Percentiles rank a stretch among this genome's conserved stretches.
These are phyloP conservation scores for Syzygium aromaticum DNA, from an alignment of 345 rosid genomes.

Conservation along the genomic window DNA sequence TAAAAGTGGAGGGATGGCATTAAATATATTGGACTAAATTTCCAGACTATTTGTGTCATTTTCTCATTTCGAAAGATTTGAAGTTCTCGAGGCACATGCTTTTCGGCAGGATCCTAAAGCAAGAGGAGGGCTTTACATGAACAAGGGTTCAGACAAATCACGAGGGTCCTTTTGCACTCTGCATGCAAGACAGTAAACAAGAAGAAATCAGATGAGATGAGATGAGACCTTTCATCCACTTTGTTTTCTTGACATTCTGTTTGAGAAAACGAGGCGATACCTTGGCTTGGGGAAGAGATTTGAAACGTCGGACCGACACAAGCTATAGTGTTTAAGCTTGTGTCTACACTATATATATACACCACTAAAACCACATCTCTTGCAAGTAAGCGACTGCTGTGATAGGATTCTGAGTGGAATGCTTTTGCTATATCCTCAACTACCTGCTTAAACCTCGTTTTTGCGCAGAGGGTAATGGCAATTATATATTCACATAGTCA, in stretches of 20 bases:
- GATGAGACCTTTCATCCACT: not conserved
- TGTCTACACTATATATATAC: too few species aligned
- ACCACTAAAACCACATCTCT: not conserved
- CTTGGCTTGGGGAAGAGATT: not conserved
- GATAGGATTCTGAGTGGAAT: not conserved
- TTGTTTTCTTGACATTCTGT: not conserved
- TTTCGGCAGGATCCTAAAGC: not conserved
- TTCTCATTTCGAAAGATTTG: not conserved
- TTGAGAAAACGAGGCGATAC: not conserved
- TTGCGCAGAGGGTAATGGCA: not conserved
- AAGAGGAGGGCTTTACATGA: not conserved
- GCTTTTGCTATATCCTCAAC: not conserved
- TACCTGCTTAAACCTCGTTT: not conserved
- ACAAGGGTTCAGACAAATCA: not conserved
- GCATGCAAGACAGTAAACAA: not conserved
- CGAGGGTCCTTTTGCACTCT: not conserved
- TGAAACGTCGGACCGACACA: too few species aligned
- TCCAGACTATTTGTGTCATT: not conserved
- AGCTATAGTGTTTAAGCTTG: too few species aligned
- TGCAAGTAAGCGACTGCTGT: not conserved
- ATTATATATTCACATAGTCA: not conserved
- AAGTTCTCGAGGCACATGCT: not conserved
- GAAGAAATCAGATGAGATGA: not conserved
- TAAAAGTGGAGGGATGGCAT: not conserved
- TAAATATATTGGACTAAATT: not conserved